phyloP scores from a whole-genome alignment of 2,329 filamentous ascomycete genomes.

The Alternaria atra region DNA sequence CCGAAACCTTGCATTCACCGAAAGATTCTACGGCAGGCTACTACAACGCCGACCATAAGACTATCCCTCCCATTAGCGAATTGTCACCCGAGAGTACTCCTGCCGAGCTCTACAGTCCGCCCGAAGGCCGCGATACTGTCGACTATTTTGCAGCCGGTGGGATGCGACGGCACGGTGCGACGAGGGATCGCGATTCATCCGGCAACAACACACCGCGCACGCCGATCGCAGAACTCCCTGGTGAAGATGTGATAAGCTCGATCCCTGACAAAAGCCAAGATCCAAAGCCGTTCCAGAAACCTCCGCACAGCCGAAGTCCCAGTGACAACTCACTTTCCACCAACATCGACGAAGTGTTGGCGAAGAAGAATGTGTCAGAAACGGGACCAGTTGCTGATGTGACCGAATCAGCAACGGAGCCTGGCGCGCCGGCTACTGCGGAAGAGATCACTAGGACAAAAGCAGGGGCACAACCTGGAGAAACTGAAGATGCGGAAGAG shows the following conservation, averaged over 20 bases:
- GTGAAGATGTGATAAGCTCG: conserved; percentile 37
- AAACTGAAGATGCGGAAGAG: background rate
- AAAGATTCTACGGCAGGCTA: conserved; percentile 36
- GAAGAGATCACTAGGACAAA: conserved; percentile 1
- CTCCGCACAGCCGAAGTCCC: conserved; percentile 32
- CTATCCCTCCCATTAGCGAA: conserved; percentile 45
- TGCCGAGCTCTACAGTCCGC: conserved; percentile 45
- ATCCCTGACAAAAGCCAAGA: conserved; percentile 27
- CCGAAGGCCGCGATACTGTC: conserved; percentile 16
- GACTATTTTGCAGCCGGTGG: conserved; percentile 43
- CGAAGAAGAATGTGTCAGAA: conserved; percentile 17
- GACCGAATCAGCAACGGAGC: background rate
- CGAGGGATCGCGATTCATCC: conserved; percentile 35
- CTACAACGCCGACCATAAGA: conserved; percentile 37
- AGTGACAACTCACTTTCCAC: conserved; percentile 38
- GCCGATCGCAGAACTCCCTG: conserved; percentile 43
- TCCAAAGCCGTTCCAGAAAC: conserved; percentile 22
- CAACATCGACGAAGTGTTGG: conserved; percentile 42
- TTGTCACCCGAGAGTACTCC: conserved; percentile 45
- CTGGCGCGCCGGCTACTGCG: conserved; percentile 1
- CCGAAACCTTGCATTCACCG: conserved; percentile 37
- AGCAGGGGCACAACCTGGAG: background rate
- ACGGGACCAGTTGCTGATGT: background rate
- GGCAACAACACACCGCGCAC: conserved; percentile 38
- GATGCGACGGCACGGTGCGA: conserved; percentile 31